These are phyloP conservation scores for Chlorella variabilis DNA, from an alignment of 163 green algal species.

Conservation along the genomic window DNA sequence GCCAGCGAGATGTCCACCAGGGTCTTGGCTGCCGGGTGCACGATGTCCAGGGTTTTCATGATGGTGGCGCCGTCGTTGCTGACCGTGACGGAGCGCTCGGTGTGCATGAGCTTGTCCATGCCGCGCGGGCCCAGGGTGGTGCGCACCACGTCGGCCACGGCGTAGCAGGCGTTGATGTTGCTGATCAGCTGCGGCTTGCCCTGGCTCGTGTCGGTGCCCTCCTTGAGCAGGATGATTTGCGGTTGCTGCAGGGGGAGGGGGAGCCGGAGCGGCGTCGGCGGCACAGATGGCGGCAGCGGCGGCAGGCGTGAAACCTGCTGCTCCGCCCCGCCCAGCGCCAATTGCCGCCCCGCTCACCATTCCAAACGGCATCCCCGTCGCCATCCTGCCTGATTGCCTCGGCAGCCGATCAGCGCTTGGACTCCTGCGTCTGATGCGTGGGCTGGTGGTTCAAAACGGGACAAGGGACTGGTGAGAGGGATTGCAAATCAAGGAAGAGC, in stretches of 20 bases:
- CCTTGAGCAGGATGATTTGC: conserved; percentile 98
- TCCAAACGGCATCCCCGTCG: conserved; percentile 44
- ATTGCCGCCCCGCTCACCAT: conserved; percentile 34
- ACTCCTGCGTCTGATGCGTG: background rate
- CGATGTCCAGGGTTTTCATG: conserved; percentile 98
- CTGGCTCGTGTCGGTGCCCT: conserved; percentile 98
- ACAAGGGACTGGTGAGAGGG: too few species aligned
- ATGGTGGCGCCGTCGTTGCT: conserved; percentile 84
- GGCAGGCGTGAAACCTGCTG: background rate
- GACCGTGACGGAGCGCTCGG: conserved; percentile 52
- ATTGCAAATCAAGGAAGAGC: too few species aligned
- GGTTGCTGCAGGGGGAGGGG: conserved; percentile 74
- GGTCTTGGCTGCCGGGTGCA: conserved; percentile 96
- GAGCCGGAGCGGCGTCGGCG: conserved; percentile 1
- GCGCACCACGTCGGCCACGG: conserved; percentile 92
- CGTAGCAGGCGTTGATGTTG: conserved; percentile 99
- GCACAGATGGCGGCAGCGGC: background rate
- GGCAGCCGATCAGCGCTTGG: conserved; percentile 11
- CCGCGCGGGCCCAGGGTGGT: conserved; percentile 96
- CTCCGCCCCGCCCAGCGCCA: background rate
- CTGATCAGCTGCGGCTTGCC: conserved; percentile 96
- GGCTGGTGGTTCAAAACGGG: background rate
- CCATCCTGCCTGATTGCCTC: background rate
- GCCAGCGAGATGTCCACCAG: conserved; percentile 94
- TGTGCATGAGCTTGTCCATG: conserved; percentile 99